Evolutionary conservation across 2,329 filamentous ascomycete genomes (phyloP).

Genomic region (Knufia petricola): DNA sequence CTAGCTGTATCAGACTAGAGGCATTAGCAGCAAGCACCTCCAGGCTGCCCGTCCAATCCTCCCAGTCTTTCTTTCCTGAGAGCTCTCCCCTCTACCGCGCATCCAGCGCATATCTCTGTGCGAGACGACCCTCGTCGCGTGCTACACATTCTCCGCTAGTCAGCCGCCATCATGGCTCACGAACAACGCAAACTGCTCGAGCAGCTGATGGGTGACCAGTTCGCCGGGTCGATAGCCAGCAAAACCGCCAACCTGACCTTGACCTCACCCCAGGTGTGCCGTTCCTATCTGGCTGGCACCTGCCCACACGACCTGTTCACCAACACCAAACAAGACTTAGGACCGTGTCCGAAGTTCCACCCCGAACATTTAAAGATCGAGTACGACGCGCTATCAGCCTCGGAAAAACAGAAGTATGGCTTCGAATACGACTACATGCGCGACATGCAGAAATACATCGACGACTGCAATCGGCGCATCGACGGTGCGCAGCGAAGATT

Average conservation of each 20-base stretch:
- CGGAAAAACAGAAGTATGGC: conserved; percentile 62
- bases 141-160: neutral
- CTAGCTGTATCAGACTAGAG: no score
- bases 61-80: no score
- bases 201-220: conserved; percentile 69
- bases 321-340: conserved; percentile 97
- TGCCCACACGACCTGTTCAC: conserved; percentile 99
- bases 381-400: conserved; percentile 63
- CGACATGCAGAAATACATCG: conserved; percentile 92
- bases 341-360: conserved; percentile 79
- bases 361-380: conserved; percentile 80
- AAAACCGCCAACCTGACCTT: conserved; percentile 76
- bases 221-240: conserved; percentile 67
- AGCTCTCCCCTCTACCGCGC: no score
- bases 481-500: conserved; percentile 79
- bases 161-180: conserved; percentile 60
- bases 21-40: no score
- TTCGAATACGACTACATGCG: conserved; percentile 97
- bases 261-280: conserved; percentile 86
- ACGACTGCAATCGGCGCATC: conserved; percentile 91
- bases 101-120: no score
- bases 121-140: no score
- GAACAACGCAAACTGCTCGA: conserved; percentile 98
- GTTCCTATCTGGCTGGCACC: conserved; percentile 83
- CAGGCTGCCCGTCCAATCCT: no score